phyloP scores from a whole-genome alignment of 2,329 filamentous ascomycete genomes.

The Ploettnerulaceae sp. region DNA sequence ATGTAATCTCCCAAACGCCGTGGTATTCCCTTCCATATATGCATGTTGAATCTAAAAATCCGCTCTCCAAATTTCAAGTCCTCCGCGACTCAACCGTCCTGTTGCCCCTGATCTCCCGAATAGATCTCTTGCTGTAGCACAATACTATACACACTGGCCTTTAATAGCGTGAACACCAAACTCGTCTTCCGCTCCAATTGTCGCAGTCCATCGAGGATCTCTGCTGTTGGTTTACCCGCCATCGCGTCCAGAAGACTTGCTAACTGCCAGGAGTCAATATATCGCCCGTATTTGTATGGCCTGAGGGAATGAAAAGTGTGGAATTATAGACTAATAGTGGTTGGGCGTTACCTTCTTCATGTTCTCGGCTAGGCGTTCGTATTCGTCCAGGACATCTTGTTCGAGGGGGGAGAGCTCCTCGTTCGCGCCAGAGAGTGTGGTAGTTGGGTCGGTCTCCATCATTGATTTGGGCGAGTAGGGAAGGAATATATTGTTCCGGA shows the following conservation, averaged over 20 bases:
- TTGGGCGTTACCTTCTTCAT: conserved; percentile 69
- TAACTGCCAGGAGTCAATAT: conserved; percentile 41
- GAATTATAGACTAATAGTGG: background rate
- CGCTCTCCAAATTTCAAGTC: background rate
- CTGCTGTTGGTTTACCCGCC: conserved; percentile 66
- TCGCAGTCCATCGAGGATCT: conserved; percentile 79
- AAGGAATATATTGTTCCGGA: too few species aligned
- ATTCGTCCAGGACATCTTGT: conserved; percentile 93
- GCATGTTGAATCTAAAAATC: too few species aligned
- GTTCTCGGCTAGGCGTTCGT: conserved; percentile 79
- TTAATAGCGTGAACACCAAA: conserved; percentile 89
- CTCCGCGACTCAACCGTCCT: conserved; percentile 26
- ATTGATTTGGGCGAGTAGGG: background rate
- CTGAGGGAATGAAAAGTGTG: background rate
- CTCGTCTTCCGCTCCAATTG: conserved; percentile 92
- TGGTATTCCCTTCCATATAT: conserved; percentile 1
- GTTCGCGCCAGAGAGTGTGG: conserved; percentile 9
- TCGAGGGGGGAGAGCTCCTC: conserved; percentile 71
- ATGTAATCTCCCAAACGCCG: conserved; percentile 18
- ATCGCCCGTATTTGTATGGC: background rate
- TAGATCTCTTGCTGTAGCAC: conserved; percentile 95
- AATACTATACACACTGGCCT: conserved; percentile 98
- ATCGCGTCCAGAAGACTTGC: conserved; percentile 57
- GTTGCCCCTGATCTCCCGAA: conserved; percentile 50
- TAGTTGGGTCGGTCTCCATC: conserved; percentile 5